Evolutionary conservation across 2,329 filamentous ascomycete species (phyloP), one percentile per base, ranked within the genome.

Genomic region (Talaromyces sp.): DNA sequence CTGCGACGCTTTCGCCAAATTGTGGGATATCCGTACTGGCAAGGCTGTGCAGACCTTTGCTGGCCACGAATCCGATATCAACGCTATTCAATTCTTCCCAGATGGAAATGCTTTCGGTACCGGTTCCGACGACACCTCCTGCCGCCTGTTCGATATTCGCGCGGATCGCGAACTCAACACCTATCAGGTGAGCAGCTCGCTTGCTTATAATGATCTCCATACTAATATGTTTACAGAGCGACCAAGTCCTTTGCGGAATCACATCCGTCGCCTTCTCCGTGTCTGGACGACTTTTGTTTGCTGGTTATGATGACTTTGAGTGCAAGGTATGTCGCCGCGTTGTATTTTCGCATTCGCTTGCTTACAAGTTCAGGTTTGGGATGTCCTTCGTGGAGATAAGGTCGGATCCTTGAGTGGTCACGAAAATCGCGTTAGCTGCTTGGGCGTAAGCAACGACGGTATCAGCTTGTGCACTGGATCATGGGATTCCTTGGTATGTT

Each of bases 381-480:
- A 99, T 80, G 89, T 97, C 68, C 92, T 96, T 64, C 90, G 95
- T 70, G 95, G 94, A 69, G 95, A 99, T 78, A 96, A 97, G 82
- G 93, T 99, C 70, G 95, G 95, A 76, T 97, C 93, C 64, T 86
- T 99, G 67, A 94, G 96, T 74, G 95, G 95, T 73, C 95, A 99
- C 80, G 94, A 98, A 82, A 99, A 99, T 84, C 91, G 95, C 71
- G 95, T 99, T 78, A 98, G 94, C 87, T 99, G 95, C 81, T 84
- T 99, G 77, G 95, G 95, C 71, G 95, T 99, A 73, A 98, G 94
- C 85, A 98, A 98, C 79, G 95, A 99, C 77, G 95, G 94, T 69
- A 97, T 98, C 83, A 98, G 94, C 84, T 85, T 99, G 83, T 98
- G 95, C 87, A 99, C 95, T 75, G 95, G 95, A 79, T 99, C 95